These are phyloP conservation scores for Salvia sclarea DNA, from an alignment of 305 asterid species.

Conservation along the genomic window DNA sequence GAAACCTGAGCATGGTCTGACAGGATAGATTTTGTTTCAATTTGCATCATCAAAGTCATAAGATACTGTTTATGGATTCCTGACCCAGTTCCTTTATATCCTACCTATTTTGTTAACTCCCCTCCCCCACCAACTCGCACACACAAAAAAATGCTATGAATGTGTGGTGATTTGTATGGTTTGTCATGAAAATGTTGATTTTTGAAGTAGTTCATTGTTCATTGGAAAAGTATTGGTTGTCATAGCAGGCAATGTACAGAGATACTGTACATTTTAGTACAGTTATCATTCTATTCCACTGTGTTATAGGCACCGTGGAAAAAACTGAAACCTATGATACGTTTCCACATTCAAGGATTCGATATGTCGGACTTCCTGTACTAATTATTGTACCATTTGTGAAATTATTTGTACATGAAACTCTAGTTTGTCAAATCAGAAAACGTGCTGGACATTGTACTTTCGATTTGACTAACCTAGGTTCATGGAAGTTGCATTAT, in stretches of 20 bases:
- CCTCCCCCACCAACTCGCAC: neutral
- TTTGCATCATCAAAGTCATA: neutral
- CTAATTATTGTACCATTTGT: slow-evolving; percentile 24
- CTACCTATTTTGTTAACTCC: neutral
- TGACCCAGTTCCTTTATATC: neutral
- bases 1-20: neutral
- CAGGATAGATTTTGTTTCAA: neutral
- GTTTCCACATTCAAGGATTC: slow-evolving; percentile 9
- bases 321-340: neutral
- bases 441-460: slow-evolving; percentile 14
- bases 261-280: neutral
- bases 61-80: neutral
- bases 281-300: neutral
- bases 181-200: neutral
- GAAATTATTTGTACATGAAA: slow-evolving; percentile 9
- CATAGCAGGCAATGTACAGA: neutral
- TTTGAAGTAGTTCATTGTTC: neutral
- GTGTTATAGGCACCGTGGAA: slow-evolving; percentile 9
- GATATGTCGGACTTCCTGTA: slow-evolving; percentile 30
- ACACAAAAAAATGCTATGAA: neutral
- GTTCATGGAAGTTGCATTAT: slow-evolving; percentile 28
- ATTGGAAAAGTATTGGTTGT: neutral
- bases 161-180: slow-evolving; percentile 1
- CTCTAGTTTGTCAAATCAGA: neutral
- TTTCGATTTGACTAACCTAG: slow-evolving; percentile 28